Conservation (phyloP, 1,284 basidiomycete species). For the Ganoderma lingzhi region DNA sequence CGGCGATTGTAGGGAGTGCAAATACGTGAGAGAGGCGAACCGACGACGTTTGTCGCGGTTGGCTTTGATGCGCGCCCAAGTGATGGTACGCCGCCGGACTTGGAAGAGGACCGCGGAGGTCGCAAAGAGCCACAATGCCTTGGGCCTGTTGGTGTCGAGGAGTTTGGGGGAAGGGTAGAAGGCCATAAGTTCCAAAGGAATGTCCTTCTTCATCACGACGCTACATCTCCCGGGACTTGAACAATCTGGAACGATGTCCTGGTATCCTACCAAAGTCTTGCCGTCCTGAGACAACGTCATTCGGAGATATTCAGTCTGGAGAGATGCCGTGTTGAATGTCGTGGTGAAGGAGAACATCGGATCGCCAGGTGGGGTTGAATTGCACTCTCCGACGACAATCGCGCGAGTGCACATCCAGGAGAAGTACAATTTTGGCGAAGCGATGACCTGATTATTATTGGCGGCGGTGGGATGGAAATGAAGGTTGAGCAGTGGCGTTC, state of each 20-base stretch:
- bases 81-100: slow-evolving; percentile 23
- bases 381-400: slow-evolving; percentile 7
- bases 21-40: slow-evolving; percentile 28
- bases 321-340: slow-evolving; percentile 6
- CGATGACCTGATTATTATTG: slow-evolving; percentile 2
- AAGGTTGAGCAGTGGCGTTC: slow-evolving; percentile 1
- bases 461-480: background rate
- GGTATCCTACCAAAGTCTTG: slow-evolving; percentile 9
- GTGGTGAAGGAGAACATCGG: slow-evolving; percentile 8
- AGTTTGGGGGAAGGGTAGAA: slow-evolving; percentile 33
- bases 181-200: slow-evolving; percentile 25
- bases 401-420: slow-evolving; percentile 17
- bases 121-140: slow-evolving; percentile 39
- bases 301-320: background rate
- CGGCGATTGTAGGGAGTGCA: slow-evolving; percentile 1
- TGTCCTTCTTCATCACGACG: slow-evolving; percentile 28
- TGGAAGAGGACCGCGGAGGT: slow-evolving; percentile 26
- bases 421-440: background rate
- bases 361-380: background rate
- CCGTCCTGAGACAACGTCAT: slow-evolving; percentile 18
- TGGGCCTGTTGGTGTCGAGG: slow-evolving; percentile 25
- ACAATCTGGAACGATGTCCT: background rate
- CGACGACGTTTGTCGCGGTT: slow-evolving; percentile 21
- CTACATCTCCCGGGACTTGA: background rate
- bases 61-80: slow-evolving; percentile 17